phyloP scores from a whole-genome alignment of 176 grass and related monocot genomes.

The Aegilops bicornis region DNA sequence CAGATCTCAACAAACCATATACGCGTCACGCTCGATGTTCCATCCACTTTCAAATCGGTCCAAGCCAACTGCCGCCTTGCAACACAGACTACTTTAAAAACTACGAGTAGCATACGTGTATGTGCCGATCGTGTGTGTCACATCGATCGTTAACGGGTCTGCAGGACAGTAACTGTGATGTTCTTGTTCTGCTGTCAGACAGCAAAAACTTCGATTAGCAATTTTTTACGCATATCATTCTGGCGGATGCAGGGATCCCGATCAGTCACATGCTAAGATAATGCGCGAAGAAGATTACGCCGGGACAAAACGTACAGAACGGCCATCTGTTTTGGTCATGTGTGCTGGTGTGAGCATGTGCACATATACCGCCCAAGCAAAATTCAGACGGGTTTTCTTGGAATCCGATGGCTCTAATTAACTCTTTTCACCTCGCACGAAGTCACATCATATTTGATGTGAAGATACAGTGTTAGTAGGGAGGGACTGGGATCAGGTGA shows the following conservation, averaged over 20 bases:
- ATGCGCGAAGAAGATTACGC: neutral
- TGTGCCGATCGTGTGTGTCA: neutral
- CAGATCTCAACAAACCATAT: neutral
- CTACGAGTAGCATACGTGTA: no score
- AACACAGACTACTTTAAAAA: no score
- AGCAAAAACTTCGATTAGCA: neutral
- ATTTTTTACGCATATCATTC: neutral
- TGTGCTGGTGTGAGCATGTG: neutral
- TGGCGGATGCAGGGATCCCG: neutral
- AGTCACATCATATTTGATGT: neutral
- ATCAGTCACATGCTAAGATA: slow-evolving; percentile 1
- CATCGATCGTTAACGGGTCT: neutral
- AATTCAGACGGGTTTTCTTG: neutral
- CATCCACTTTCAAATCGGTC: neutral
- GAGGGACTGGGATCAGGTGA: no score
- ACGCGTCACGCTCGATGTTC: neutral
- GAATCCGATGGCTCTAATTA: neutral
- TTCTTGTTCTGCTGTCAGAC: neutral
- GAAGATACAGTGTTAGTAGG: no score
- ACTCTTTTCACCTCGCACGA: neutral
- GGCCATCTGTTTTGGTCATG: neutral
- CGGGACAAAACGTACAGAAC: neutral
- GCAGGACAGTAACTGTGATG: neutral
- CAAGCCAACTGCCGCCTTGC: slow-evolving; percentile 16
- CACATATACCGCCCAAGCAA: neutral